Evolutionary conservation across 192 early-diverging fungal genomes (phyloP).

Genomic region (Rhizophagus clarus): DNA sequence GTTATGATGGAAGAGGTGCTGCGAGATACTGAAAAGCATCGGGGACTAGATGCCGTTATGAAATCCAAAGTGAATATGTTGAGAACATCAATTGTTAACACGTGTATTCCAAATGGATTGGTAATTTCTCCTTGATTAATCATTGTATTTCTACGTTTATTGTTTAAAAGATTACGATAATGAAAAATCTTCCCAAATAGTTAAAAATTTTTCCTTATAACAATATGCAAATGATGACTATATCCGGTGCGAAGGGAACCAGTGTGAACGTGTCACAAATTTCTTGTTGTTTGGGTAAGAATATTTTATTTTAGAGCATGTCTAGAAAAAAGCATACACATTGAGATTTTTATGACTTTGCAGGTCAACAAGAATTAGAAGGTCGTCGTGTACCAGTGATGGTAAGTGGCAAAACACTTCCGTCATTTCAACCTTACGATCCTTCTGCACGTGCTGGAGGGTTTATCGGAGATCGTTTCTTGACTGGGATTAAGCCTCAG

Average conservation of each 20-base stretch:
- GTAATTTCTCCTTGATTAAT: slow-evolving; percentile 25
- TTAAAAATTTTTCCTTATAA: slow-evolving; percentile 89
- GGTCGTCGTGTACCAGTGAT: slow-evolving; percentile 97
- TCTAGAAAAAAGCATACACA: not conserved
- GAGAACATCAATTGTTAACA: slow-evolving; percentile 76
- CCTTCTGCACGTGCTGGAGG: slow-evolving; percentile 90
- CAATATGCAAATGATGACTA: slow-evolving; percentile 99
- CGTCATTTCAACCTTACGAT: slow-evolving; percentile 92
- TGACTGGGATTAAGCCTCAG: slow-evolving; percentile 97
- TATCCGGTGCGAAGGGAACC: slow-evolving; percentile 97
- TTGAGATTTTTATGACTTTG: not conserved
- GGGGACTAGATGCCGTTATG: slow-evolving; percentile 87
- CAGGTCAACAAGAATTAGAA: slow-evolving; percentile 96
- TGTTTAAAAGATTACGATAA: too few species aligned
- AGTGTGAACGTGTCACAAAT: slow-evolving; percentile 97
- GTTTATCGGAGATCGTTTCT: slow-evolving; percentile 95
- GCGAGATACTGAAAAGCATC: slow-evolving; percentile 81
- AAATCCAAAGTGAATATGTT: slow-evolving; percentile 81
- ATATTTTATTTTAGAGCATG: not conserved
- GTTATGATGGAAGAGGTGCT: slow-evolving; percentile 83
- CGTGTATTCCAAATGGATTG: slow-evolving; percentile 74
- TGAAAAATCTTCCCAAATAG: slow-evolving; percentile 18
- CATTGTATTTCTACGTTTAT: not conserved
- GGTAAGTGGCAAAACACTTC: slow-evolving; percentile 95
- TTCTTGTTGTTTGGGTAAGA: slow-evolving; percentile 82